A percentile compares a stretch with the other conserved stretches of the same genome.
Conservation (phyloP, 257 asterid genomes). For the Ocimum tenuiflorum region DNA sequence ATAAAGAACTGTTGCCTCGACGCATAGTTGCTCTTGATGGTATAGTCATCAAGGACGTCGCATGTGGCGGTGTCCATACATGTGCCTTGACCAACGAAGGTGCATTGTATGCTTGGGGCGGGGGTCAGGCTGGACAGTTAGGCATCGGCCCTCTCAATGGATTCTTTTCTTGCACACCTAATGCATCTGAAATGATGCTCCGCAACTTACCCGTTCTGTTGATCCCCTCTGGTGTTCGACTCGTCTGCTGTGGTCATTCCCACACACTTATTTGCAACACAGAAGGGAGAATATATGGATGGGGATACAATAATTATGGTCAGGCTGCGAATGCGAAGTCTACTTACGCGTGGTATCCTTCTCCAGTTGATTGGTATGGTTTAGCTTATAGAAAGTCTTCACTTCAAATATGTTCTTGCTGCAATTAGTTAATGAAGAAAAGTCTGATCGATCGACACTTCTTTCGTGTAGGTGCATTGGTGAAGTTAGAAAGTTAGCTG, state of each 20-base stretch:
- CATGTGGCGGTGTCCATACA: conserved; percentile 94
- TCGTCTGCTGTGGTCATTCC: conserved; percentile 83
- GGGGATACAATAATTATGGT: conserved; percentile 97
- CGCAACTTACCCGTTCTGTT: conserved; percentile 79
- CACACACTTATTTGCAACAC: conserved; percentile 80
- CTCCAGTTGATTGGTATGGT: conserved; percentile 92
- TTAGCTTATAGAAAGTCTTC: background rate
- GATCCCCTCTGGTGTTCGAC: conserved; percentile 63
- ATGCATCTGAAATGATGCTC: conserved; percentile 63
- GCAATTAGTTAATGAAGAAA: background rate
- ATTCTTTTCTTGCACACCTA: conserved; percentile 47
- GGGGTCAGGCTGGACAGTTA: conserved; percentile 85
- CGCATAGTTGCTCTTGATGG: conserved; percentile 79
- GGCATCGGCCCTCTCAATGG: conserved; percentile 85
- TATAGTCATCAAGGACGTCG: conserved; percentile 44
- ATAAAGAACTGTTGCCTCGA: conserved; percentile 79
- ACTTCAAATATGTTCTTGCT: no score
- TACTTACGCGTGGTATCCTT: conserved; percentile 92
- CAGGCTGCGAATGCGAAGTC: conserved; percentile 95
- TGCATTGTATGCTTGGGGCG: conserved; percentile 94
- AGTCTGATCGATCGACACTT: background rate
- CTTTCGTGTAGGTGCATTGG: conserved; percentile 66
- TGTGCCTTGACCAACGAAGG: conserved; percentile 81
- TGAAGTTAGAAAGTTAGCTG: conserved; percentile 80
- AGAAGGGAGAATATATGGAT: conserved; percentile 90